Base-by-base conservation (phyloP, 73 alveolate species). In the Loxodes magnus region DNA sequence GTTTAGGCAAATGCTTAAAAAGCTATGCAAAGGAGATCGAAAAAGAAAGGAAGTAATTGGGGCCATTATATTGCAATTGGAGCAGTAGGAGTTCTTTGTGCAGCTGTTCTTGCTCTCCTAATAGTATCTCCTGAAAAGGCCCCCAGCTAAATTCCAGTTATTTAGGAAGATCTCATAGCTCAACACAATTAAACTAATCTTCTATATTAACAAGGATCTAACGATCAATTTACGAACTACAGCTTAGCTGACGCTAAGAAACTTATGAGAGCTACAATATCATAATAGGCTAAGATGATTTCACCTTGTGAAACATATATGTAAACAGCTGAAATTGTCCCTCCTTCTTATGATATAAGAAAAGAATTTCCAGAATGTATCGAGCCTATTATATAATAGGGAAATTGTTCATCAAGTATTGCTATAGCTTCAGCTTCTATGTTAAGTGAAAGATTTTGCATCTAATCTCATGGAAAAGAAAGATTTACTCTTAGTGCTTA, bases 321-420 rank as follows among this genome's bases (percentile, higher is more conserved):
- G 5, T 1, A 1, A 2, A 2, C 22, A 0, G 2, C 20, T 21
- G 59, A 2, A 16, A 7, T 46, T 7, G 19, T 16, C 16, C 50
- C 53, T 16, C 14, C 51, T 0, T 2, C 7, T 24, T 39, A 39
- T 53, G 79, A 71, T 27, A 15, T 62, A 3, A 36, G 79, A 42
- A 50, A 25, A 4, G 56, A 65, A 33, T 64, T 59, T 64, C 78
- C 84, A 12, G 7, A 58, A 19, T 79, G 88, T 22, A 44, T 64
- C 2, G 17, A 20, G 10, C 51, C 21, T 0, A 57, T 77, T 26
- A 56, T 73, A 33, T 49, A 66, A 23, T 77, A 82, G 64, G 64
- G 53, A 12, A 51, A 63, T 12, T 82, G 94, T 63, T 79, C 84
- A 0, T 63, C 79, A 17, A 67, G 91, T 57, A 62, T 77, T 82